A percentile compares a stretch with the other conserved stretches of the same genome.
Conservation (phyloP, 768 basidiomycete genomes). For the Russula ochroleuca region DNA sequence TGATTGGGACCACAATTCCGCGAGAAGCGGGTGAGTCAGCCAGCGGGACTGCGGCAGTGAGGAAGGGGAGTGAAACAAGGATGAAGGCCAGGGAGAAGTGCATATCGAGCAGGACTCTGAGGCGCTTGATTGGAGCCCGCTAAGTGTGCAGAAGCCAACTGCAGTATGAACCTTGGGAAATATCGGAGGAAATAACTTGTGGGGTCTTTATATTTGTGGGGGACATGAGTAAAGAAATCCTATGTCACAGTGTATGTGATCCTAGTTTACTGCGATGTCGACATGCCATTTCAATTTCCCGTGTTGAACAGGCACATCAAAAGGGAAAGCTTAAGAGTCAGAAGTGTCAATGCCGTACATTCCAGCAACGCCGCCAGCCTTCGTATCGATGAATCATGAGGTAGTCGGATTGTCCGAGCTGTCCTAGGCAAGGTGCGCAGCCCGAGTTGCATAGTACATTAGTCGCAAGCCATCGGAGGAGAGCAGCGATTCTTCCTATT, state of each 20-base stretch:
- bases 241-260: no score
- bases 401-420: neutral
- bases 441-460: no score
- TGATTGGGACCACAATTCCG: slow-evolving; percentile 4
- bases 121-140: neutral
- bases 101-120: neutral
- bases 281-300: neutral
- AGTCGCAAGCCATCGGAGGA: no score
- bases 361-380: neutral
- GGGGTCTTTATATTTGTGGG: neutral
- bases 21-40: neutral
- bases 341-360: neutral
- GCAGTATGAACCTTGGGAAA: neutral
- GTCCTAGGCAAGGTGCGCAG: no score
- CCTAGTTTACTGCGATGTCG: no score
- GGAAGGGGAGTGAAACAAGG: slow-evolving; percentile 11
- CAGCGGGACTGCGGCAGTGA: slow-evolving; percentile 2
- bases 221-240: neutral
- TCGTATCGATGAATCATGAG: neutral
- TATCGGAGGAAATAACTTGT: neutral
- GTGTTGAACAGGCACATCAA: neutral
- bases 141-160: neutral
- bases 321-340: neutral
- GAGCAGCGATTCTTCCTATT: no score
- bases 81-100: slow-evolving; percentile 1